These are phyloP conservation scores for Microsporum audouinii DNA, from an alignment of 2,329 filamentous ascomycete species.

Conservation along the genomic window DNA sequence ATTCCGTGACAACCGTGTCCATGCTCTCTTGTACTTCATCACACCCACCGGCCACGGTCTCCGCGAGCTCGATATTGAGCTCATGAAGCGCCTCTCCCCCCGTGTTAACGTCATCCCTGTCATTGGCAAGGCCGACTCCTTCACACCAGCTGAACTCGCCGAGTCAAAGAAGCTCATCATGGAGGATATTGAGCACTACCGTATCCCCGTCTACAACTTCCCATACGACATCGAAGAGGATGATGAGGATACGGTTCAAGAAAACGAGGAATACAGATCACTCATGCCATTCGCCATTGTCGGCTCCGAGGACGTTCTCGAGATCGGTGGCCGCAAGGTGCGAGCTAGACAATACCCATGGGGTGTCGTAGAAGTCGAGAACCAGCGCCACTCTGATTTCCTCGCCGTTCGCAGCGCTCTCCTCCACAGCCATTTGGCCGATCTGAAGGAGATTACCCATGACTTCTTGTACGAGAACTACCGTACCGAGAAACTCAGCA, in stretches of 20 bases:
- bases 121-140: conserved; percentile 94
- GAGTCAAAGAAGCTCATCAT: conserved; percentile 99
- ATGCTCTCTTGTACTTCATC: conserved; percentile 98
- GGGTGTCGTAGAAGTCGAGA: conserved; percentile 98
- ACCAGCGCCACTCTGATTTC: conserved; percentile 97
- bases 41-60: conserved; percentile 95
- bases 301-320: conserved; percentile 87
- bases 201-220: conserved; percentile 99
- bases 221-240: conserved; percentile 99
- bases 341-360: conserved; percentile 96
- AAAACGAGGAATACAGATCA: conserved; percentile 93
- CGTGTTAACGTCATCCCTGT: conserved; percentile 98
- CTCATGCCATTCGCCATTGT: conserved; percentile 99
- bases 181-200: conserved; percentile 99
- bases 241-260: conserved; percentile 97
- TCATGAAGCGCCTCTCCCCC: conserved; percentile 98
- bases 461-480: conserved; percentile 99
- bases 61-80: conserved; percentile 95
- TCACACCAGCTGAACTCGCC: conserved; percentile 89
- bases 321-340: conserved; percentile 84
- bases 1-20: conserved; percentile 98
- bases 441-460: conserved; percentile 98
- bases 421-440: conserved; percentile 92
- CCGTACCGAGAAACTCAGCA: conserved; percentile 99
- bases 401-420: conserved; percentile 91